Conservation (phyloP, 2,329 filamentous ascomycete genomes). For the Calonectria pteridis region DNA sequence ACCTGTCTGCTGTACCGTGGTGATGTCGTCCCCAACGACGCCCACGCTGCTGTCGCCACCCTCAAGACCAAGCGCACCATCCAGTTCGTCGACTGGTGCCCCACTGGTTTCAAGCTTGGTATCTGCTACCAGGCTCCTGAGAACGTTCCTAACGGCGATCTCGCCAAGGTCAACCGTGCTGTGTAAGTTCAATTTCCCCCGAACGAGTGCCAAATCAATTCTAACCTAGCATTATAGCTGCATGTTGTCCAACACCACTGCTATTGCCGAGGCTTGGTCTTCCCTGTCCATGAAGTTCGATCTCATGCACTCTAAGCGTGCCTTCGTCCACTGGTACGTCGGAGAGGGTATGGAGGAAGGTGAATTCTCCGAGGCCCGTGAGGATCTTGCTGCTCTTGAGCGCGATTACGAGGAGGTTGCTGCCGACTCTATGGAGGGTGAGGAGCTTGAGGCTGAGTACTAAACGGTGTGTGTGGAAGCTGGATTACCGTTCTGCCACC, state of each 20-base stretch:
- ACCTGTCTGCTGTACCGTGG: conserved; percentile 98
- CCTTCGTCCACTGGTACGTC: conserved; percentile 99
- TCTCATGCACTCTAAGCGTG: conserved; percentile 99
- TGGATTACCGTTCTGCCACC: conserved; percentile 40
- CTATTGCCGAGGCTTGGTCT: conserved; percentile 98
- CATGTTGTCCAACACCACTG: conserved; percentile 99
- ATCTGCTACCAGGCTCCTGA: conserved; percentile 99
- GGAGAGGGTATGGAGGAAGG: conserved; percentile 99
- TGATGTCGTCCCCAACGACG: conserved; percentile 97
- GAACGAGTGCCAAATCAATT: background rate
- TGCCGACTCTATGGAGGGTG: conserved; percentile 90
- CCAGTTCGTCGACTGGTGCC: conserved; percentile 99
- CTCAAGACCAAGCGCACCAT: conserved; percentile 99
- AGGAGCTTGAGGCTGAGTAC: conserved; percentile 93
- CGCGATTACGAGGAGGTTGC: conserved; percentile 99
- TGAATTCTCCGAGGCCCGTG: conserved; percentile 98
- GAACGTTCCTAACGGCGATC: conserved; percentile 95
- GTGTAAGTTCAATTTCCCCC: conserved; percentile 76
- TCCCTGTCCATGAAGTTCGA: conserved; percentile 98
- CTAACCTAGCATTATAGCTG: conserved; percentile 66
- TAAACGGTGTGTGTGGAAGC: conserved; percentile 60
- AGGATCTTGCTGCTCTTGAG: conserved; percentile 97
- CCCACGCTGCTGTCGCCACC: conserved; percentile 90
- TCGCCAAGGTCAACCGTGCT: conserved; percentile 97
- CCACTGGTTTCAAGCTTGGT: conserved; percentile 99